Percentiles rank a stretch among this genome's conserved stretches.
Conservation (phyloP, 352 stramenopile genomes). For the Thalassiosira hispida region DNA sequence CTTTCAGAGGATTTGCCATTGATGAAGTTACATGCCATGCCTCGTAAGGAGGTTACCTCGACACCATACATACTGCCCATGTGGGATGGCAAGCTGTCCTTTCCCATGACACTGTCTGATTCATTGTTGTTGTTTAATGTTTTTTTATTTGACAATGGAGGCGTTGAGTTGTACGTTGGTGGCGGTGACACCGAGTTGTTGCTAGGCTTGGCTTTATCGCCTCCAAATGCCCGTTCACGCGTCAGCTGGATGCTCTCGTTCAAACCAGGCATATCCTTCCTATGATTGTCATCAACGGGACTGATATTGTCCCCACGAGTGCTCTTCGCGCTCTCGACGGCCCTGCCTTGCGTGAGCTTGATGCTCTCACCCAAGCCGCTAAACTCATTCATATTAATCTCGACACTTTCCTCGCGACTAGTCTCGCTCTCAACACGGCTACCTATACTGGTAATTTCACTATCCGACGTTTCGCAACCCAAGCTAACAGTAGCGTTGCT, state of each 20-base stretch:
- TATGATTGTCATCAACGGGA: neutral
- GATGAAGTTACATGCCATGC: slow-evolving; percentile 9
- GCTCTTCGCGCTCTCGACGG: too few species aligned
- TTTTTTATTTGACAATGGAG: neutral
- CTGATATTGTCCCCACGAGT: neutral
- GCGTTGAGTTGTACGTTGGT: neutral
- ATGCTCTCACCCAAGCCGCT: too few species aligned
- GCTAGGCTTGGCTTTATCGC: too few species aligned
- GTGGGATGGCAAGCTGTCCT: neutral
- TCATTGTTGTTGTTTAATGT: neutral
- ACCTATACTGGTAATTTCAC: too few species aligned
- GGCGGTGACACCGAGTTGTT: too few species aligned
- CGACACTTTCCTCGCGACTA: too few species aligned
- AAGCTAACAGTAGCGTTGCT: too few species aligned
- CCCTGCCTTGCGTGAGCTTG: too few species aligned
- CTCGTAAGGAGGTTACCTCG: slow-evolving; percentile 1
- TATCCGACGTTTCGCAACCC: too few species aligned
- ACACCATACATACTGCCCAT: slow-evolving; percentile 17
- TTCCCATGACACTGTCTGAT: slow-evolving; percentile 9
- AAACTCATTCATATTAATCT: too few species aligned
- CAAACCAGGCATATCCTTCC: neutral
- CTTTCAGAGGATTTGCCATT: neutral
- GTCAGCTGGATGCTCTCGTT: neutral
- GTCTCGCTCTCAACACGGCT: too few species aligned
- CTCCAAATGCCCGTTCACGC: neutral